Evolutionary conservation across 371 early-diverging fungal genomes (phyloP), one percentile per base, ranked within the genome.

Genomic region (Chytridium lagenaria): DNA sequence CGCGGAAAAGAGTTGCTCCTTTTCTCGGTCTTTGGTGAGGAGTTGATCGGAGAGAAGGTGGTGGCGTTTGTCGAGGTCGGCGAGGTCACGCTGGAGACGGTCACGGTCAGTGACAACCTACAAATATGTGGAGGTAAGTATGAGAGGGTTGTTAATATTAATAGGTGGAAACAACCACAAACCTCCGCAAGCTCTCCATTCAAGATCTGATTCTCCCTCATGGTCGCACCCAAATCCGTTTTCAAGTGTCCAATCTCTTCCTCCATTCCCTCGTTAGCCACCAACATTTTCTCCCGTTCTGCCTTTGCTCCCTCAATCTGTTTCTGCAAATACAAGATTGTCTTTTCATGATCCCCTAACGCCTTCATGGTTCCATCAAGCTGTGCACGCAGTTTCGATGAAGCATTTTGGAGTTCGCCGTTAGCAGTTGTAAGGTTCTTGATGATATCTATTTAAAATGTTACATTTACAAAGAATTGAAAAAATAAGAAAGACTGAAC

Each of bases 201-300:
- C 51, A 86, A 61, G 1, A 79, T 50, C 51, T 83, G 83, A 66
- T 80, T 84, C 68, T 86, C 87, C 50, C 73, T 75, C 10, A 79
- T 81, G 39, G 83, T 38, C 0, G 84, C 83, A 3, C 72, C 78
- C 1, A 86, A 69, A 66, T 86, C 87, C n/a, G n/a, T n/a, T n/a
- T n/a, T n/a, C n/a, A n/a, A n/a, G n/a, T n/a, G n/a, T n/a, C n/a
- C n/a, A n/a, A n/a, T n/a, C n/a, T n/a, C n/a, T 0, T 79, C n/a
- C 40, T 74, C 44, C 12, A 66, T 22, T 33, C 37, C 55, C 23
- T 55, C 10, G 55, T 16, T 55, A 10, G 34, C 30, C n/a, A 28
- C 50, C 19, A 23, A 19, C 15, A 49, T 12, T 44, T 65, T 19
- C 36, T 10, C 1, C 22, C 49, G 10, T 51, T 50, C 34, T 57